Evolutionary conservation across 2,329 filamentous ascomycete genomes (phyloP), one percentile per base, ranked within the genome.

Genomic region (Chaetomium olivaceum): DNA sequence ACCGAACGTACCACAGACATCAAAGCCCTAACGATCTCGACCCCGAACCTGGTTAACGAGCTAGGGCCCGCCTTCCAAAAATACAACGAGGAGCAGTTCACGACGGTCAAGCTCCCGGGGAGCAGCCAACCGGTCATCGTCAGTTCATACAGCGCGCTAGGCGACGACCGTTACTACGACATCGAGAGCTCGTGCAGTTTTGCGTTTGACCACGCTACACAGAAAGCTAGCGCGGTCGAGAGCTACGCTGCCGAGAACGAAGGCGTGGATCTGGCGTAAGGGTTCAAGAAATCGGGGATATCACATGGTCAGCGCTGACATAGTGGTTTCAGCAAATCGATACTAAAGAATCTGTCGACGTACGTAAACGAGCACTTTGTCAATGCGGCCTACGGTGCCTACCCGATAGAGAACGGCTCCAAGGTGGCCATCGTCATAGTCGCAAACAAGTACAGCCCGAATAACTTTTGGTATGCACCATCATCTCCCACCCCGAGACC

Each of bases 31-130:
- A 92, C 93, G 21, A 82, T 87, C 68, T 87, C 90, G 71, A 87
- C 88, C 51, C 86, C 88, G 46, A 81, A 84, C 63, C 81, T 95
- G 68, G 80, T 93, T 63, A 81, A 87, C 67, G 88, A 91, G 69
- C 89, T 97, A 61, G 86, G 84, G 7, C 91, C 93, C 0, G 93
- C 95, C 0, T 96, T 97, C 77, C 84, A 93, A 79, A 92, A 91
- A 79, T 98, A 99, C 85, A 97, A 98, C 74, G 94, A 99, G 80
- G 90, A 93, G 78, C 95, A 99, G 79, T 91, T 97, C 77, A 81
- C 88, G 58, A 93, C 93, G 19, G 89, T 92, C 68, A 97, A 96
- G 83, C 86, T 99, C 63, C 94, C 94, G 0, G 93, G 93, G 33
- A 87, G 91, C 76, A 94, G 88, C 77, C 88, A 92, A 77, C 80